Conservation (phyloP, 331 rosid genomes). For the Telfairia occidentalis region DNA sequence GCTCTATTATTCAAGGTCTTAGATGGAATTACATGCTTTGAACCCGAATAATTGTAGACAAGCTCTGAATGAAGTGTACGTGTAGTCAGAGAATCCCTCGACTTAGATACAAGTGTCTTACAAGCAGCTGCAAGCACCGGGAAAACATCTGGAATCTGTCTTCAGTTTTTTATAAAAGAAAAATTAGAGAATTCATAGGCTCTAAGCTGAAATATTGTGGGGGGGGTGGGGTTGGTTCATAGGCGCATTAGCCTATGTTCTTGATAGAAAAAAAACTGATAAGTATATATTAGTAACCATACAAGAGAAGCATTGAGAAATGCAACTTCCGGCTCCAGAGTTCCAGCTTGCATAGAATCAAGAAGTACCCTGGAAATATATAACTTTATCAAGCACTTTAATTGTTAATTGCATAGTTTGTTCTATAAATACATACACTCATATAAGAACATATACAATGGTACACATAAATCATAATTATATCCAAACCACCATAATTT, state of each 20-base stretch:
- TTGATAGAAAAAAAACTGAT: not conserved
- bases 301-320: conserved; percentile 81
- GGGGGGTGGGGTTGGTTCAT: not conserved
- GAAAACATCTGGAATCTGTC: conserved; percentile 75
- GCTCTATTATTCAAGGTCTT: not conserved
- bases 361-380: conserved; percentile 59
- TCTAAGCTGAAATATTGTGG: not conserved
- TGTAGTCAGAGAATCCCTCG: conserved; percentile 67
- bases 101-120: conserved; percentile 59
- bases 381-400: not conserved
- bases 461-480: not conserved
- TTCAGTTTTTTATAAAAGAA: conserved; percentile 13
- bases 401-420: not conserved
- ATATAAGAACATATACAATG: not conserved
- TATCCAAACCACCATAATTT: not conserved
- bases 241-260: not conserved
- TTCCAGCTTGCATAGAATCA: conserved; percentile 65
- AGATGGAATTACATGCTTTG: conserved; percentile 57
- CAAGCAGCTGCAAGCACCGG: conserved; percentile 73
- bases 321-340: conserved; percentile 77
- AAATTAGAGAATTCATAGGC: conserved; percentile 15
- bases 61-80: conserved; percentile 93
- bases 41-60: conserved; percentile 75
- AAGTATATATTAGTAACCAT: conserved; percentile 12
- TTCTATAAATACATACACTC: not conserved